Base-by-base conservation (phyloP, 2,329 filamentous ascomycete species). In the Dactylellina leptospora region DNA sequence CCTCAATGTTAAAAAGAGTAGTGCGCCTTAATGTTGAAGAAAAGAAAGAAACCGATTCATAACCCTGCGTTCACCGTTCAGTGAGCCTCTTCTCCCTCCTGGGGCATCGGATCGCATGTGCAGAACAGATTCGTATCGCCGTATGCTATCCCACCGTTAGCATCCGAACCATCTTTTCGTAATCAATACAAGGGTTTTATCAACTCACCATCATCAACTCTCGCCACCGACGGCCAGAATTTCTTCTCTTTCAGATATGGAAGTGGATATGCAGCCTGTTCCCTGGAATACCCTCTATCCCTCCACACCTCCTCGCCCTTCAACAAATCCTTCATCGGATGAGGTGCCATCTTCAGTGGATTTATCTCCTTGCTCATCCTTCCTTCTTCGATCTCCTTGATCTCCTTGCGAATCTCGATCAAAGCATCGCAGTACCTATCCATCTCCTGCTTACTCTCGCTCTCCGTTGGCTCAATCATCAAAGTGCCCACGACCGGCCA, bases 391-490 rank as follows among this genome's bases (percentile, higher is more conserved):
- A 97, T 82, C 55, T 89, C 90, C 28, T 86, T 85, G 76, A 97
- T 97, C 81, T 97, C 93, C 69, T 86, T 81, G 16, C 93, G 87
- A 78, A 97, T 97, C 62, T 86, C 87, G 76, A 97, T 90, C 42
- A 97, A 83, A 0, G 93, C 92, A 75, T 97, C 90, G 73, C 92
- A 91, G 83, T 97, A 97, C 20, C 93, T 89, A 80, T 97, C 93
- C 1, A 97, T 86, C 83, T 97, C 93, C 74, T 89, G 89, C 80
- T 95, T 93, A 81, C 87, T 91, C 83, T 97, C 93, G 11, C 89
- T 93, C 82, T 97, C 93, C 0, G 93, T 97, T 1, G 93, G 93
- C 83, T 97, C 93, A 75, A 97, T 96, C 93, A 97, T 97, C 45
- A 97, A 86, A 0, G 93, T 97, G 81, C 96, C 96, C 56, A 91